A percentile compares a stretch with the other conserved stretches of the same genome.
Conservation (phyloP, 768 basidiomycete species). For the Antrodiella citrinella region DNA sequence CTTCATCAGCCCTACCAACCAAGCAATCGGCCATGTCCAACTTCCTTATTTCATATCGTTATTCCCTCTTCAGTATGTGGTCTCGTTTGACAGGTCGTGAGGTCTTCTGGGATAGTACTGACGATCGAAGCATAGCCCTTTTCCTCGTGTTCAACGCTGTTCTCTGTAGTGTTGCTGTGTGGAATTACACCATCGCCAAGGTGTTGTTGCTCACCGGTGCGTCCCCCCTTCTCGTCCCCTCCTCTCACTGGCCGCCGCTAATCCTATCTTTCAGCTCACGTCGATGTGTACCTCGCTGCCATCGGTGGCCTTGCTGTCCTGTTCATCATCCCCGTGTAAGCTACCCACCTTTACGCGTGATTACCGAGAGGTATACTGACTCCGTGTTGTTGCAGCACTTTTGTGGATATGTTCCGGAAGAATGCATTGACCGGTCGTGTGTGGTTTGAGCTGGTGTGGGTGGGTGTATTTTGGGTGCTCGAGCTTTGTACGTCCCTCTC, state of each 20-base stretch:
- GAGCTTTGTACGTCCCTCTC: constrained; percentile 43
- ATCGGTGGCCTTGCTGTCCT: constrained; percentile 51
- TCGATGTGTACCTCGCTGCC: constrained; percentile 55
- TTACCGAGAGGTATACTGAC: no score
- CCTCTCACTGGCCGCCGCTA: no score
- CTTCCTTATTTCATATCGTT: constrained; percentile 45
- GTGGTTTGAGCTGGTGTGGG: constrained; percentile 67
- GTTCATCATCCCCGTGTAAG: constrained; percentile 53
- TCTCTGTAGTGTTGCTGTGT: constrained; percentile 56
- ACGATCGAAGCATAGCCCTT: constrained; percentile 30
- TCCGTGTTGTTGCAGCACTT: constrained; percentile 41
- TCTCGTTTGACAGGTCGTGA: no score
- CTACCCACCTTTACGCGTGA: constrained; percentile 5
- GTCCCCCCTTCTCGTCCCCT: background rate
- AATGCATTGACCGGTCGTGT: constrained; percentile 49
- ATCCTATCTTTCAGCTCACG: constrained; percentile 25
- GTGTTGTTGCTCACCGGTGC: constrained; percentile 18
- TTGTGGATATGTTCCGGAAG: constrained; percentile 47
- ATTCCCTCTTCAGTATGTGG: constrained; percentile 52
- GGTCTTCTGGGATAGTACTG: no score
- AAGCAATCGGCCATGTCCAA: constrained; percentile 29
- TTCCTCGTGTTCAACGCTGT: constrained; percentile 61
- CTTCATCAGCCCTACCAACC: no score
- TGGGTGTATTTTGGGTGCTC: constrained; percentile 46
- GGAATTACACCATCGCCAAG: constrained; percentile 51